Conservation (phyloP, 2,329 filamentous ascomycete genomes). For the Pseudocercospora fijiensis region DNA sequence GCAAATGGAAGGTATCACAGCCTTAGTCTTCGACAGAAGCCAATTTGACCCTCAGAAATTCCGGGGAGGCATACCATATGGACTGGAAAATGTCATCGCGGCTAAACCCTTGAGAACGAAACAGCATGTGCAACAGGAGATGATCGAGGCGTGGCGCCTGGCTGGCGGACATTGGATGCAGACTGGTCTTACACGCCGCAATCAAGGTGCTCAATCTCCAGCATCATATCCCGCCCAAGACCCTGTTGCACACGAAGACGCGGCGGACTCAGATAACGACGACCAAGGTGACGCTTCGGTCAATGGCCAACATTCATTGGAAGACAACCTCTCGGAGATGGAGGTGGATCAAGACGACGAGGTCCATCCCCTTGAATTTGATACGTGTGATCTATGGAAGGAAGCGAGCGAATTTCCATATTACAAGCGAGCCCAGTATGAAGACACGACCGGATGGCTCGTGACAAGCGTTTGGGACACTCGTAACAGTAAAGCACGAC, state of each 20-base stretch:
- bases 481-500: neutral
- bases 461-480: constrained; percentile 4
- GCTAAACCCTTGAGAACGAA: neutral
- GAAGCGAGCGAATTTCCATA: neutral
- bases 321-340: neutral
- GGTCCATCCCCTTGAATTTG: neutral
- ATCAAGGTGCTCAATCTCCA: neutral
- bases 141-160: neutral
- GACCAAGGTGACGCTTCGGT: neutral
- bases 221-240: constrained; percentile 5
- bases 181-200: neutral
- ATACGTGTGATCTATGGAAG: neutral
- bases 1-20: neutral
- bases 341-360: neutral
- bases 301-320: neutral
- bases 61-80: neutral
- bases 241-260: constrained; percentile 5
- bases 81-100: neutral
- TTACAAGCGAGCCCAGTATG: neutral
- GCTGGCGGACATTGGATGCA: neutral
- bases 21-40: neutral
- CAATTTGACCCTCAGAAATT: neutral
- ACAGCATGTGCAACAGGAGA: neutral
- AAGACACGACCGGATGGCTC: neutral
- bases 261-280: neutral